A percentile compares a stretch with the other conserved stretches of the same genome.
phyloP scores from a whole-genome alignment of 129 eudicot species.

The Silybum marianum region DNA sequence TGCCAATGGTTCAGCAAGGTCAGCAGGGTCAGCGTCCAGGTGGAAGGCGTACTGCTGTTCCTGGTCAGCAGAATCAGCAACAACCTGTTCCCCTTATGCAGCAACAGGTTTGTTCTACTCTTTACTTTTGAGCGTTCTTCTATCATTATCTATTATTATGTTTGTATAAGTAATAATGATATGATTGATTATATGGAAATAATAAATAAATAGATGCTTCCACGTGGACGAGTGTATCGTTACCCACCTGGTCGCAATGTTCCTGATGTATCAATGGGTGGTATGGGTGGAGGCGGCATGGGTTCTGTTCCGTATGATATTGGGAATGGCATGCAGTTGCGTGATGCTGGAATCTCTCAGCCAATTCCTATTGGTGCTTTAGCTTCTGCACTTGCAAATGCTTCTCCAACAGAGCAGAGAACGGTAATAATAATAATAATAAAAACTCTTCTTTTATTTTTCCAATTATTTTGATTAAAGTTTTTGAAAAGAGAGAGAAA shows the following conservation, averaged over 20 bases:
- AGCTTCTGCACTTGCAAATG: slow-evolving; percentile 86
- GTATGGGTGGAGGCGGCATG: slow-evolving; percentile 56
- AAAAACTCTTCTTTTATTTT: not conserved
- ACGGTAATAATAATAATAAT: slow-evolving; percentile 62
- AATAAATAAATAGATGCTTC: slow-evolving; percentile 63
- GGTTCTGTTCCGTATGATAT: slow-evolving; percentile 72
- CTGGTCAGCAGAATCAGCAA: slow-evolving; percentile 65
- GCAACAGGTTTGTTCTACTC: slow-evolving; percentile 61
- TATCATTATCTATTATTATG: not conserved
- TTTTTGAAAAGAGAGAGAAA: not conserved
- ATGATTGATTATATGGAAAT: not conserved
- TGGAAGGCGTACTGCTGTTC: slow-evolving; percentile 62
- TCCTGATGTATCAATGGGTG: slow-evolving; percentile 57
- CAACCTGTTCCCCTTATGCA: slow-evolving; percentile 69
- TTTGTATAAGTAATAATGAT: not conserved
- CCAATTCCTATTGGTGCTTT: slow-evolving; percentile 77
- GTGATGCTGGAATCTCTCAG: slow-evolving; percentile 64
- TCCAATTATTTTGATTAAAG: not conserved
- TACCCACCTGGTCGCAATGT: slow-evolving; percentile 74
- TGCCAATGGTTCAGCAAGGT: slow-evolving; percentile 84
- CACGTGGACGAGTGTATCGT: slow-evolving; percentile 76
- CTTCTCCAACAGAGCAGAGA: slow-evolving; percentile 77
- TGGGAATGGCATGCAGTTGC: slow-evolving; percentile 56
- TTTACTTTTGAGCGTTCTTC: not conserved
- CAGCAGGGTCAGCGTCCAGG: slow-evolving; percentile 90